These are phyloP conservation scores for Nannochloris sp. DNA, from an alignment of 139 green algal species.

Conservation along the genomic window DNA sequence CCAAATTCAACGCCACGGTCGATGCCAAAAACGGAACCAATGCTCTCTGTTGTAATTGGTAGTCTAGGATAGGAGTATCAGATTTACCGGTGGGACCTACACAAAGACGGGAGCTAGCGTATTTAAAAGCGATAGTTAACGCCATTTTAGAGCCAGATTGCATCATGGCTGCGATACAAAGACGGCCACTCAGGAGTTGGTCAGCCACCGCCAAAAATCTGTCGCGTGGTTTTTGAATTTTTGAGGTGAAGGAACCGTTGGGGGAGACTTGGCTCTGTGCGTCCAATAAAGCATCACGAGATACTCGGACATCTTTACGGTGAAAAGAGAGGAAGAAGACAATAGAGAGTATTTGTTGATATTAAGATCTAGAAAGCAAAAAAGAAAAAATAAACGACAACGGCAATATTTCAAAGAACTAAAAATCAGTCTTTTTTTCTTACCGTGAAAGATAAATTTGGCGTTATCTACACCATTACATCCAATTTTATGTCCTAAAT, in stretches of 20 bases:
- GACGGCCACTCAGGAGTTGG: conserved; percentile 79
- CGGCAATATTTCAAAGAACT: too few relatives aligned
- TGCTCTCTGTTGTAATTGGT: conserved; percentile 84
- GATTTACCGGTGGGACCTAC: conserved; percentile 70
- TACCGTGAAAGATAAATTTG: conserved; percentile 76
- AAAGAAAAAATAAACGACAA: neutral
- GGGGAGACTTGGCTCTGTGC: conserved; percentile 47
- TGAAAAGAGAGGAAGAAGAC: neutral
- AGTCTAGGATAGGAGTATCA: conserved; percentile 84
- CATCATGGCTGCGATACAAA: conserved; percentile 90
- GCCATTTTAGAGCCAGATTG: conserved; percentile 68
- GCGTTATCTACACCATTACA: conserved; percentile 88
- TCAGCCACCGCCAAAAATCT: conserved; percentile 74
- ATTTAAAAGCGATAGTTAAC: conserved; percentile 50
- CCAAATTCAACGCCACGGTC: conserved; percentile 76
- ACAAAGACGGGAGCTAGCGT: conserved; percentile 66
- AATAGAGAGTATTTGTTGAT: neutral
- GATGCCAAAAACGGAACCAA: conserved; percentile 77
- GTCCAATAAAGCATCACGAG: conserved; percentile 64
- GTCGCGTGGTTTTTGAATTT: conserved; percentile 57
- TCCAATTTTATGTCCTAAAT: conserved; percentile 81
- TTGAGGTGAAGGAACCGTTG: conserved; percentile 59
- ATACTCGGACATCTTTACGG: conserved; percentile 54
- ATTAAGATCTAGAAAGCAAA: neutral
- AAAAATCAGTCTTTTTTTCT: neutral